These are phyloP conservation scores for Talaromyces sp. DNA, from an alignment of 2,329 filamentous ascomycete species.

Conservation along the genomic window DNA sequence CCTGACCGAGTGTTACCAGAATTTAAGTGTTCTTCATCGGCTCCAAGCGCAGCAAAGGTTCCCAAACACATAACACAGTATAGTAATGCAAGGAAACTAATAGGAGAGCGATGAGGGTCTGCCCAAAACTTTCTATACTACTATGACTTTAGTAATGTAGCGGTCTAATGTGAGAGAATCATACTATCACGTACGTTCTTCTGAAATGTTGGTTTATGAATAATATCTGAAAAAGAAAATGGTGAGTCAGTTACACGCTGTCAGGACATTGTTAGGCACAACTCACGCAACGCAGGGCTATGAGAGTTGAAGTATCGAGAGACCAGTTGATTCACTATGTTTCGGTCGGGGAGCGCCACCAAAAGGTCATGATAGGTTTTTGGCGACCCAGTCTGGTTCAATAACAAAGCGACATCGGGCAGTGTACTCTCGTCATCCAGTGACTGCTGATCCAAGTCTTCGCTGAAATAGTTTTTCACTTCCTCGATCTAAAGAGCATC, in stretches of 20 bases:
- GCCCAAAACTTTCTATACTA: conserved; percentile 9
- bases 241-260: background rate
- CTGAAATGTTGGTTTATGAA: conserved; percentile 9
- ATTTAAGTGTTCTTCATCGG: background rate
- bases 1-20: background rate
- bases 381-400: background rate
- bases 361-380: conserved; percentile 1
- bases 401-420: background rate
- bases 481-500: conserved; percentile 7
- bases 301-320: conserved; percentile 11
- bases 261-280: background rate
- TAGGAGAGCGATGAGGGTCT: background rate
- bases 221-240: conserved; percentile 4
- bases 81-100: conserved; percentile 6
- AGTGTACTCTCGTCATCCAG: background rate
- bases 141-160: background rate
- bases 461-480: conserved; percentile 9
- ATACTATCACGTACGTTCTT: conserved; percentile 8
- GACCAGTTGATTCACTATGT: conserved; percentile 8
- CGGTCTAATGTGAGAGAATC: background rate
- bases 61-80: conserved; percentile 8
- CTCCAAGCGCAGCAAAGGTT: background rate
- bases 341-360: background rate
- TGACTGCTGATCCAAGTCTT: background rate
- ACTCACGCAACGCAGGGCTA: conserved; percentile 8